phyloP scores from a whole-genome alignment of 2,329 filamentous ascomycete genomes.

The Clarireedia hainanense region DNA sequence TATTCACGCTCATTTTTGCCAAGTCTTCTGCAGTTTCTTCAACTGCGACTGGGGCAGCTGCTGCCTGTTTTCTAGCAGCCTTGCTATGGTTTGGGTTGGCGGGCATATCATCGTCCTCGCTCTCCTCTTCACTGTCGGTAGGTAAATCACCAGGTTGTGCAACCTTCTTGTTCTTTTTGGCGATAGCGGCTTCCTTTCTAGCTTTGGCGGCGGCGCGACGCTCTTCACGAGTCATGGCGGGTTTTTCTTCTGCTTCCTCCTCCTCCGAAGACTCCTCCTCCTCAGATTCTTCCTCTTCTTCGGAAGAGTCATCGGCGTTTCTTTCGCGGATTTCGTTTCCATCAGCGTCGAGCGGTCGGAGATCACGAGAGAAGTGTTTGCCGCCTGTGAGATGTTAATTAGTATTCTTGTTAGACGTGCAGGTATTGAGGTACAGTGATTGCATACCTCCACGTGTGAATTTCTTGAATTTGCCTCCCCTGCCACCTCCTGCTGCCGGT shows the following conservation, averaged over 20 bases:
- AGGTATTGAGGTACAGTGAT: too few relatives aligned
- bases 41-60: slow-evolving; percentile 33
- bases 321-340: slow-evolving; percentile 83
- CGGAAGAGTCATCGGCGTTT: slow-evolving; percentile 44
- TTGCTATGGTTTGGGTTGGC: slow-evolving; percentile 90
- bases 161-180: slow-evolving; percentile 59
- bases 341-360: slow-evolving; percentile 80
- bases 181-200: slow-evolving; percentile 82
- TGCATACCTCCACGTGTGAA: slow-evolving; percentile 77
- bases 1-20: slow-evolving; percentile 43
- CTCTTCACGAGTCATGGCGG: slow-evolving; percentile 71
- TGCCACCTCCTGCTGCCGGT: slow-evolving; percentile 43
- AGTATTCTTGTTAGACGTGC: neutral
- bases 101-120: slow-evolving; percentile 57
- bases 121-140: slow-evolving; percentile 56
- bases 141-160: slow-evolving; percentile 83
- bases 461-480: slow-evolving; percentile 92
- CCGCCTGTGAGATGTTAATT: slow-evolving; percentile 52
- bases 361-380: slow-evolving; percentile 89
- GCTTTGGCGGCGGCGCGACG: slow-evolving; percentile 83
- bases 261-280: slow-evolving; percentile 42
- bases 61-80: slow-evolving; percentile 54
- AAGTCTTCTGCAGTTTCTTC: slow-evolving; percentile 47
- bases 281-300: slow-evolving; percentile 44
- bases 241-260: slow-evolving; percentile 36